A percentile compares a stretch with the other conserved stretches of the same genome.
These are phyloP conservation scores for Melampsora americana DNA, from an alignment of 1,284 basidiomycete genomes.

Conservation along the genomic window DNA sequence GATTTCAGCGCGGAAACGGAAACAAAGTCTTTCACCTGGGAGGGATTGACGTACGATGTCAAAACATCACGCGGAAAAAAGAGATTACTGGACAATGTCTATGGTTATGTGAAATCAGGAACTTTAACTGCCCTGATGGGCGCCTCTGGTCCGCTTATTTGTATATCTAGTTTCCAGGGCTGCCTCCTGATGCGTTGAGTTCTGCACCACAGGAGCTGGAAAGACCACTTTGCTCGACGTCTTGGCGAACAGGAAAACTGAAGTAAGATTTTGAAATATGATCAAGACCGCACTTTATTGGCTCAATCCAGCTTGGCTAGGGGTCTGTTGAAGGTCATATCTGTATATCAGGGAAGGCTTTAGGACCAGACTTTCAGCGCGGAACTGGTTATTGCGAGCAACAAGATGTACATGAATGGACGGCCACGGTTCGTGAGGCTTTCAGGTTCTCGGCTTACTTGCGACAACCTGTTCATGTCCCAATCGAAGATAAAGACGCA, in stretches of 20 bases:
- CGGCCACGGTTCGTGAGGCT: conserved; percentile 64
- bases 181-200: conserved; percentile 54
- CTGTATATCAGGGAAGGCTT: not conserved
- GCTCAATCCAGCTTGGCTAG: conserved; percentile 47
- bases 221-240: conserved; percentile 69
- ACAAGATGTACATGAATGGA: conserved; percentile 66
- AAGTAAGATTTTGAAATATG: conserved; percentile 53
- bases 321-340: not conserved
- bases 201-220: conserved; percentile 48
- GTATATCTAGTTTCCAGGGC: conserved; percentile 40
- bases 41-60: conserved; percentile 57
- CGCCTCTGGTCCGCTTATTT: conserved; percentile 47
- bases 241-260: conserved; percentile 72
- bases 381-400: conserved; percentile 61
- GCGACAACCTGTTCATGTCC: conserved; percentile 59
- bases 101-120: conserved; percentile 59
- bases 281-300: conserved; percentile 43
- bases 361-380: conserved; percentile 58
- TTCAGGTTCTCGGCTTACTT: conserved; percentile 63
- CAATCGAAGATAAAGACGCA: conserved; percentile 58
- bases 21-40: conserved; percentile 57
- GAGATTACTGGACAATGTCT: conserved; percentile 57
- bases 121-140: conserved; percentile 58
- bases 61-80: conserved; percentile 54
- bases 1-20: conserved; percentile 15